Conservation (phyloP, 345 rosid genomes). For the Garcia nutans region DNA sequence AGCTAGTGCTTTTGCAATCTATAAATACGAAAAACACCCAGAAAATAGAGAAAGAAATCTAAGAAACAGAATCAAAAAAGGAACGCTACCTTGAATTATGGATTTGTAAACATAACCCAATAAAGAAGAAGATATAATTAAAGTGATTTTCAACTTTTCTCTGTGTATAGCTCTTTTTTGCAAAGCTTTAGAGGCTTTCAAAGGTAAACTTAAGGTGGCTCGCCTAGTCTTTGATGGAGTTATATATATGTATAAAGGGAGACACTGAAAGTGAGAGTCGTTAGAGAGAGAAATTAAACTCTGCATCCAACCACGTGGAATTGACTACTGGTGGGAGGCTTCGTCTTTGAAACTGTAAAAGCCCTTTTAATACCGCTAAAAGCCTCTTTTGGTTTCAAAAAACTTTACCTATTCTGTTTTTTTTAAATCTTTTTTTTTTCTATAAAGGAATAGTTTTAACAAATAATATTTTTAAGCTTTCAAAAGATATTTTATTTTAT, state of each 20-base stretch:
- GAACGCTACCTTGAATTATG: conserved; percentile 45
- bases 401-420: too few species aligned
- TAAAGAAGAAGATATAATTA: not conserved
- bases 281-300: not conserved
- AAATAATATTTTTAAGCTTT: too few species aligned
- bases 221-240: not conserved
- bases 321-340: conserved; percentile 12
- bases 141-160: not conserved
- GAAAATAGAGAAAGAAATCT: not conserved
- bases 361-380: too few species aligned
- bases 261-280: not conserved
- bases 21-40: not conserved
- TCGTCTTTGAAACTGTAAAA: not conserved
- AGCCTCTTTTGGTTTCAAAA: not conserved
- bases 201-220: not conserved
- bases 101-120: not conserved
- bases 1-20: not conserved
- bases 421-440: too few species aligned
- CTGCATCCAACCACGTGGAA: conserved; percentile 56
- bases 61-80: not conserved
- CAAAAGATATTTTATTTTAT: too few species aligned
- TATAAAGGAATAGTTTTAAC: too few species aligned
- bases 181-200: not conserved
- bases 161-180: not conserved
- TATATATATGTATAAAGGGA: conserved; percentile 2